Evolutionary conservation across 495 filamentous ascomycete species (phyloP).

Genomic region (Penicillium parvum): DNA sequence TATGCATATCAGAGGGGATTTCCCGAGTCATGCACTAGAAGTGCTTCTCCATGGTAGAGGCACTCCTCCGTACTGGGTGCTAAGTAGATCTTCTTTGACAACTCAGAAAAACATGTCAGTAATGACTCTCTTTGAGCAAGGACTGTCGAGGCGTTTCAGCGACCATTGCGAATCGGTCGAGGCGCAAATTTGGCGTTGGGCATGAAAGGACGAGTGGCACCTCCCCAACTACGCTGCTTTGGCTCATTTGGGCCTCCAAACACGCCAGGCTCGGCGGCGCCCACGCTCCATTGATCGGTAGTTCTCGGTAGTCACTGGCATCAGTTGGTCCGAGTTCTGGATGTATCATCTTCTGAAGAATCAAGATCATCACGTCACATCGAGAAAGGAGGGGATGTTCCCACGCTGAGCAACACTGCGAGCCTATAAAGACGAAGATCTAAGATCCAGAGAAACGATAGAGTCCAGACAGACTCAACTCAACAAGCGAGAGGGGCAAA

Average conservation of each 20-base stretch:
- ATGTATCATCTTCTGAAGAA: slow-evolving; percentile 11
- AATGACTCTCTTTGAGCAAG: background rate
- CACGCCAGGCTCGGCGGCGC: slow-evolving; percentile 2
- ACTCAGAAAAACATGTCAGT: no score
- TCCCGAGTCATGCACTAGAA: no score
- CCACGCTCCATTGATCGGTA: slow-evolving; percentile 10
- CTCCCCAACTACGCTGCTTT: slow-evolving; percentile 1
- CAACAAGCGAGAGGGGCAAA: slow-evolving; percentile 4
- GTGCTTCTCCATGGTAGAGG: no score
- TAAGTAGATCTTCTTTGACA: no score
- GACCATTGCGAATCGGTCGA: slow-evolving; percentile 17
- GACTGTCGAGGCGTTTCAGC: background rate
- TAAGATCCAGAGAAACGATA: background rate
- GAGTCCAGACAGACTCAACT: background rate
- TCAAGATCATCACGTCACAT: slow-evolving; percentile 6
- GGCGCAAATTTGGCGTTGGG: slow-evolving; percentile 24
- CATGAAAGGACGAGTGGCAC: slow-evolving; percentile 17
- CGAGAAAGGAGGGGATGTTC: no score
- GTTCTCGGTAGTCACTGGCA: background rate
- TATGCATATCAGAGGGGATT: no score
- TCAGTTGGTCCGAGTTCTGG: background rate
- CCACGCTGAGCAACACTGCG: no score
- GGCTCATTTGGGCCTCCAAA: slow-evolving; percentile 10
- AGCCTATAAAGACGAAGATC: no score
- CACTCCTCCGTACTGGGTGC: no score